phyloP scores from a whole-genome alignment of 1,284 basidiomycete genomes.

The Pterulicium gracile region DNA sequence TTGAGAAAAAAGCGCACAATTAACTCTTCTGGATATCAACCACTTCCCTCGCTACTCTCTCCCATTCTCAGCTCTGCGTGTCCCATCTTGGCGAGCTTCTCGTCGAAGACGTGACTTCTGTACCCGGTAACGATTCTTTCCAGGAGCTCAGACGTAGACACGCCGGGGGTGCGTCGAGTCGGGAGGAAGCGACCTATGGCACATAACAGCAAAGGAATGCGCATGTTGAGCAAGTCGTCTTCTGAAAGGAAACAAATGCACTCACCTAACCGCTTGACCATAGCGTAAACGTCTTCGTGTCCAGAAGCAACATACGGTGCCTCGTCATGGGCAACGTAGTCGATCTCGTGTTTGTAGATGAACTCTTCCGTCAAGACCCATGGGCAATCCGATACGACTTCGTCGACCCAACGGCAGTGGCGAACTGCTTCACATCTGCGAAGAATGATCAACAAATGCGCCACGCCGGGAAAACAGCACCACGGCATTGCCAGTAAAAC shows the following conservation, averaged over 20 bases:
- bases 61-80: conserved; percentile 56
- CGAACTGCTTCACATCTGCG: conserved; percentile 72
- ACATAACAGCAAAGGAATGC: not conserved
- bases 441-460: conserved; percentile 3
- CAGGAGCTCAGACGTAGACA: conserved; percentile 89
- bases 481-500: conserved; percentile 5
- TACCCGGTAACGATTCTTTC: conserved; percentile 84
- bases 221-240: too few species aligned
- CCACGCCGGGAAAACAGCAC: conserved; percentile 11
- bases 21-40: too few species aligned
- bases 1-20: too few species aligned
- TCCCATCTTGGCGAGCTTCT: conserved; percentile 83
- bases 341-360: conserved; percentile 76
- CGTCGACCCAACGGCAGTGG: conserved; percentile 96
- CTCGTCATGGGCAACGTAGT: conserved; percentile 96
- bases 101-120: conserved; percentile 76
- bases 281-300: conserved; percentile 80
- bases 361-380: conserved; percentile 86
- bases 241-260: conserved; percentile 3
- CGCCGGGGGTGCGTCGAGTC: conserved; percentile 87
- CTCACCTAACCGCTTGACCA: conserved; percentile 71
- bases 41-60: too few species aligned
- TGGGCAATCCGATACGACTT: conserved; percentile 89
- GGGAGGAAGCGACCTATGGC: conserved; percentile 89
- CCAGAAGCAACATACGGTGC: conserved; percentile 69